Percentiles rank a stretch among this genome's conserved stretches.
These are phyloP conservation scores for Epichloe coenophiala DNA, from an alignment of 2,329 filamentous ascomycete species.

Conservation along the genomic window DNA sequence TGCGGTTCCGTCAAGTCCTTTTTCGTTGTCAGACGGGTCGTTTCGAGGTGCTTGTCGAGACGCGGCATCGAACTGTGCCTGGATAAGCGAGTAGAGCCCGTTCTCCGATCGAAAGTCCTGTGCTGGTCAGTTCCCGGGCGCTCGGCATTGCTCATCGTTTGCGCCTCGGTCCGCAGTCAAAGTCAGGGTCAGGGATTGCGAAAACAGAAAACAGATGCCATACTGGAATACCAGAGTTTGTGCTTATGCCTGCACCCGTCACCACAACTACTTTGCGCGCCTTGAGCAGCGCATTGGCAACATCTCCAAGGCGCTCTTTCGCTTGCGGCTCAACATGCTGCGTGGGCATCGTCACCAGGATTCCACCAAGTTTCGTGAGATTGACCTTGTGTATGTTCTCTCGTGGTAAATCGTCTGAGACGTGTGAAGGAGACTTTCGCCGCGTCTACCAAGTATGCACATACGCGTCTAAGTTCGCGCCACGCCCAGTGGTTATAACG, in stretches of 20 bases:
- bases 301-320: slow-evolving; percentile 43
- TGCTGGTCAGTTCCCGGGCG: slow-evolving; percentile 7
- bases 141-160: neutral
- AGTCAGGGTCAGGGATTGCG: neutral
- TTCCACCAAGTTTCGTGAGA: neutral
- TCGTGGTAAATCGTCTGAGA: neutral
- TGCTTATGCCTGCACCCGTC: slow-evolving; percentile 62
- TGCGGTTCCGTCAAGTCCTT: slow-evolving; percentile 9
- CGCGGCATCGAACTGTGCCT: slow-evolving; percentile 49
- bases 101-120: slow-evolving; percentile 62
- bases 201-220: slow-evolving; percentile 2
- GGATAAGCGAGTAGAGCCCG: slow-evolving; percentile 59
- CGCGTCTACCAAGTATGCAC: too few species aligned
- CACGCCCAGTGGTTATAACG: neutral
- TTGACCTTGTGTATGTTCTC: too few species aligned
- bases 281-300: slow-evolving; percentile 50
- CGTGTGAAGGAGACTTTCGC: neutral
- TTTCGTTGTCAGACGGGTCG: slow-evolving; percentile 14
- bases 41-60: slow-evolving; percentile 21
- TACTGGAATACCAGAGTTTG: slow-evolving; percentile 64
- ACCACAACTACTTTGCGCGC: slow-evolving; percentile 58
- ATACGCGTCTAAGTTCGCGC: neutral
- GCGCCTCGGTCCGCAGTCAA: neutral
- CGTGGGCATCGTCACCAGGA: slow-evolving; percentile 38
- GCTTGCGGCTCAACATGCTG: slow-evolving; percentile 39